Evolutionary conservation across 495 filamentous ascomycete species (phyloP).

Genomic region (Durotheca rogersii): DNA sequence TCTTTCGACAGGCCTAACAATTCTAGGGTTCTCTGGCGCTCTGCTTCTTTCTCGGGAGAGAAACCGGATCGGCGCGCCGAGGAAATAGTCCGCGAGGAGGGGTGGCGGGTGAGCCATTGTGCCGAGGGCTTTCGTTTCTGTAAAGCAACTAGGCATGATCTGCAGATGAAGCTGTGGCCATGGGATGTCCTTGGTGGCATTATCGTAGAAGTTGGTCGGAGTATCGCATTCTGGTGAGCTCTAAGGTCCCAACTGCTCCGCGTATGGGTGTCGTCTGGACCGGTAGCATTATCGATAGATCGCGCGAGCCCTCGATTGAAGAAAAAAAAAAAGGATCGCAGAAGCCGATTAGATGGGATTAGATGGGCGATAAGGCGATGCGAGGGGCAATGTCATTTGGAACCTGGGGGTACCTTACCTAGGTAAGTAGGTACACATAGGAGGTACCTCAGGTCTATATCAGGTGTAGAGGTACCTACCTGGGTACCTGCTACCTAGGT

Average conservation of each 20-base stretch:
- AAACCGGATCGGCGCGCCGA: conserved; percentile 13
- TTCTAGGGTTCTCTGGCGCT: conserved; percentile 30
- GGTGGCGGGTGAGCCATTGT: conserved; percentile 32
- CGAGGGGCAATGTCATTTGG: neutral
- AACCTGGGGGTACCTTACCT: neutral
- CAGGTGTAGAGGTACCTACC: too few species aligned
- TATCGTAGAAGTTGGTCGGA: conserved; percentile 1
- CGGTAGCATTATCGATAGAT: too few species aligned
- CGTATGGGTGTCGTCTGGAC: too few species aligned
- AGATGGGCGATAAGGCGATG: conserved; percentile 18
- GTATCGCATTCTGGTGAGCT: too few species aligned
- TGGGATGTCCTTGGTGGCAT: conserved; percentile 40
- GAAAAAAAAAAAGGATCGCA: neutral
- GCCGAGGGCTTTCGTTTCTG: conserved; percentile 20
- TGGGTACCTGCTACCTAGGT: neutral
- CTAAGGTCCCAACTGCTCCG: too few species aligned
- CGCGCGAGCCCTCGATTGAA: too few species aligned
- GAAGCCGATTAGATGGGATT: conserved; percentile 6
- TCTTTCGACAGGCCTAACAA: conserved; percentile 24
- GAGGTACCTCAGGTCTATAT: too few species aligned
- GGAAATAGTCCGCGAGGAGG: conserved; percentile 25
- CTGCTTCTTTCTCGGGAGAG: conserved; percentile 26
- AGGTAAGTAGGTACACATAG: too few species aligned
- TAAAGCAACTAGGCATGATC: conserved; percentile 37
- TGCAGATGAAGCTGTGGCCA: conserved; percentile 42